phyloP scores from a whole-genome alignment of 2,329 filamentous ascomycete genomes.

The Fusarium temperatum region DNA sequence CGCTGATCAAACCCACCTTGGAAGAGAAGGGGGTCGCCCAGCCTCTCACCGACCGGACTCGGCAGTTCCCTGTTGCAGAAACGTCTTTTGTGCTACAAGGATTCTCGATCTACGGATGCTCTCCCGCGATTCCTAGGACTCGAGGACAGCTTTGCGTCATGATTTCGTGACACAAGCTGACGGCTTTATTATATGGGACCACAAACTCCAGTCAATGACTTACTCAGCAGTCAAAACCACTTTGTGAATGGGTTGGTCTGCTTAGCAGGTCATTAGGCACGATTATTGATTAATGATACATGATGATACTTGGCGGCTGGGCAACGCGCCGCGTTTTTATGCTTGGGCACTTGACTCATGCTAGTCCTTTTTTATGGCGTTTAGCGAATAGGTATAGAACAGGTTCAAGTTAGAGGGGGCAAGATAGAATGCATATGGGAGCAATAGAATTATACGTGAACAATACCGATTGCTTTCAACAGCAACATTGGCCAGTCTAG shows the following conservation, averaged over 20 bases:
- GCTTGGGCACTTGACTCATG: constrained; percentile 15
- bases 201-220: not conserved
- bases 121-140: not conserved
- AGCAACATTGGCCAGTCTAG: not conserved
- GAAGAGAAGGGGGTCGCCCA: not conserved
- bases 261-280: not conserved
- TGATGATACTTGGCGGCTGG: not conserved
- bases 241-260: not conserved
- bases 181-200: not conserved
- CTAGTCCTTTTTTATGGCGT: constrained; percentile 19
- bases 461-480: not conserved
- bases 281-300: constrained; percentile 24
- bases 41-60: not conserved
- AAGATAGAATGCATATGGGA: constrained; percentile 1
- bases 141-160: not conserved
- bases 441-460: constrained; percentile 10
- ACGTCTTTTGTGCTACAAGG: constrained; percentile 6
- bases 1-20: not conserved
- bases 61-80: not conserved
- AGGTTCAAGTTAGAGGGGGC: not conserved
- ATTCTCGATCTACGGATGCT: not conserved
- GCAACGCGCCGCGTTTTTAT: constrained; percentile 2
- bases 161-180: not conserved
- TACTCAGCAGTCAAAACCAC: not conserved
- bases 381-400: constrained; percentile 4